Base-by-base conservation (phyloP, 768 basidiomycete species). In the Tylopilus subfusipes region DNA sequence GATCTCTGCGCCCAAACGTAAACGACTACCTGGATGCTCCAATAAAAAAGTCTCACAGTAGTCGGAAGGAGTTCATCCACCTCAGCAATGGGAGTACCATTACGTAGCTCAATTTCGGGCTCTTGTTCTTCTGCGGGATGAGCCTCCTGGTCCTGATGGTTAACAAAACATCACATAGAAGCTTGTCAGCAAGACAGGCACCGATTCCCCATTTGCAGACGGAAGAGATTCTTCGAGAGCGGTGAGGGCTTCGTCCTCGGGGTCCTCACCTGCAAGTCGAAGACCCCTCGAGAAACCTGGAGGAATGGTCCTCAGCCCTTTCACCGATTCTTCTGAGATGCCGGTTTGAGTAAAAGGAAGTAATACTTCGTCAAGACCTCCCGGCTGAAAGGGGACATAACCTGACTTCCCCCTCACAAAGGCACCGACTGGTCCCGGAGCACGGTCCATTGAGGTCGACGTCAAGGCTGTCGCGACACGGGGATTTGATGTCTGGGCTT, bases 351-450 rank as follows among this genome's bases (percentile, higher is more conserved):
- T 55, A 42, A 63, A 56, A 4, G 67, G 69, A 43, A 72, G 66
- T 5, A 79, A 63, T 3, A 77, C 74, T 59, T 86, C 85, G 40
- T 92, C 93, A 11, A 98, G 75, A 3, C 97, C 97, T 43, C 97
- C 97, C 7, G 97, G 97, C 74, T 85, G 82, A 71, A 98, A 98
- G 1, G 97, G 97, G 10, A 95, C 83, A 72, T 95, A 84, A 42
- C 89, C 88, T 21, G 93, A 89, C 71, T 96, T 97, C 42, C 97
- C 97, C 53, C 95, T 78, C 19, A 98, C 94, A 70, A 98, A 98
- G 52, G 82, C 86, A 50, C 82, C 79, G 53, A 78, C 79, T 0
- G 87, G 81, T 14, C 85, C 92, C 9, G 94, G 95, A 4, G 90
- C 88, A 47, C 96, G 83, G 56, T 87, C 82, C 54, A 95, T 71